Base-by-base conservation (phyloP, 495 filamentous ascomycete species). In the Pyrenopolyporus hunteri region DNA sequence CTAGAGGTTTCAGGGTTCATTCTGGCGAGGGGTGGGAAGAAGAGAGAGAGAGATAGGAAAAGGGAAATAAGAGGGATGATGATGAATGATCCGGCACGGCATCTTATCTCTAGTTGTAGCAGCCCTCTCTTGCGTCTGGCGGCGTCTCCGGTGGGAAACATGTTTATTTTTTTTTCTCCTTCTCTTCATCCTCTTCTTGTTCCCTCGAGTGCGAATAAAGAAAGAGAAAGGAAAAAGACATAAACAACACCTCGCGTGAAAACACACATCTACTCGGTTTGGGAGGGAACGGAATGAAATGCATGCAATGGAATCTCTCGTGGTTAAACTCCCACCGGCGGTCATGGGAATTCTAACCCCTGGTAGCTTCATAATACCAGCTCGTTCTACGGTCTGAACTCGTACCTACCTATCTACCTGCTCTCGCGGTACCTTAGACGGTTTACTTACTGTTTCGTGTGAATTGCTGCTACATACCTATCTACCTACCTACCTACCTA, bases 81-180 rank as follows among this genome's bases (percentile, higher is more conserved):
- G 64, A 59, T 39, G 43, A n/a, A 58, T 37, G 68, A 60, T 58
- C 46, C 9, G 10, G n/a, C 17, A 43, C 35, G 23, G 22, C 17
- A 49, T 22, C 17, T 23, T 37, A 16, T 19, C 28, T 54, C 19
- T 35, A 28, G 14, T 62, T 35, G n/a, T 49, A 13, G 23, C 56
- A 57, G 59, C 35, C 59, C 40, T 66, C 40, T 66, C 49, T 47
- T 39, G 16, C 57, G 59, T 66, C 62, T 57, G 66, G 62, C 66
- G 69, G 69, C 69, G 69, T 71, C 69, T 71, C 62, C 50, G 69
- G 69, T 67, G 66, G 69, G 66, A 69, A 59, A 63, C 57, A 28
- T 46, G 7, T 47, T 57, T 66, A 52, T 62, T n/a, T n/a, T n/a
- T n/a, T n/a, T n/a, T n/a, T n/a, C n/a, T n/a, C n/a, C n/a, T n/a